Evolutionary conservation across 192 early-diverging fungal genomes (phyloP).

Genomic region (Lobulomyces angularis): DNA sequence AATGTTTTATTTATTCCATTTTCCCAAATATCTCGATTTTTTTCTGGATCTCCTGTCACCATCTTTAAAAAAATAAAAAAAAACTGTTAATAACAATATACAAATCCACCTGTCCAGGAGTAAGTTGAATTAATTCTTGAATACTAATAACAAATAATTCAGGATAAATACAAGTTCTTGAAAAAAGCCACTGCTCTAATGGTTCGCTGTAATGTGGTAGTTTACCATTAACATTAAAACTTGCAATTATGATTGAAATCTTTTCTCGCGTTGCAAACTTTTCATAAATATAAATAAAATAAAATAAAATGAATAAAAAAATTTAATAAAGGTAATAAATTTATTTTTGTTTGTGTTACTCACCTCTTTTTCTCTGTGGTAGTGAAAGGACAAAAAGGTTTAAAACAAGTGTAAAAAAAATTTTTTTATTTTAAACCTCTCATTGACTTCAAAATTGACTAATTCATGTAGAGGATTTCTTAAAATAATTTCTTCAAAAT

Average conservation of each 20-base stretch:
- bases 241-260: constrained; percentile 66
- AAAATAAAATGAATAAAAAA: constrained; percentile 14
- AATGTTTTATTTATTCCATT: constrained; percentile 10
- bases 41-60: constrained; percentile 31
- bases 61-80: constrained; percentile 2
- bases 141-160: constrained; percentile 81
- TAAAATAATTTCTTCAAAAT: constrained; percentile 15
- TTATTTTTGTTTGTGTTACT: no score
- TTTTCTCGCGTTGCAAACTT: constrained; percentile 47
- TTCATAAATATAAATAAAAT: constrained; percentile 18
- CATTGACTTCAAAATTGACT: no score
- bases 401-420: no score
- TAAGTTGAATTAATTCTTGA: constrained; percentile 95
- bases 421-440: no score
- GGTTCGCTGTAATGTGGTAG: constrained; percentile 32
- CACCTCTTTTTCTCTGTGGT: no score
- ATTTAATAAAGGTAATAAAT: no score
- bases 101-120: constrained; percentile 49
- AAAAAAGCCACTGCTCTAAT: constrained; percentile 8
- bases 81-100: constrained; percentile 50
- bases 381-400: no score
- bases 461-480: constrained; percentile 25
- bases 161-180: constrained; percentile 27
- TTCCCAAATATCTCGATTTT: constrained; percentile 28
- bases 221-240: constrained; percentile 87